phyloP scores from a whole-genome alignment of 2,329 filamentous ascomycete species.

The Botrytis pseudocinerea region DNA sequence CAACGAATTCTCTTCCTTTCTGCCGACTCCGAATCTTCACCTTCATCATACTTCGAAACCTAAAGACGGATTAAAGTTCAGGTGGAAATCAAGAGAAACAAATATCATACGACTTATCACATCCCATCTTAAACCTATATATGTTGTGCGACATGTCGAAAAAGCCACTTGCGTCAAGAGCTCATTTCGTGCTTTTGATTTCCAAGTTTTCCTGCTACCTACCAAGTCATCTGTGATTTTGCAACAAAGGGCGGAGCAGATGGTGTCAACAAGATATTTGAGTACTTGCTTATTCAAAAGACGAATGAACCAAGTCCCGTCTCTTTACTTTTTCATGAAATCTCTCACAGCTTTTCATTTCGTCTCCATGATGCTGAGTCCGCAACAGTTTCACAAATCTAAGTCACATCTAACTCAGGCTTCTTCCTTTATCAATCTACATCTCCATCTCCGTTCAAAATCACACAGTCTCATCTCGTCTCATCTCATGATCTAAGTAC shows the following conservation, averaged over 20 bases:
- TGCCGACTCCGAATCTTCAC: slow-evolving; percentile 2
- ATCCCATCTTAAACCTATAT: slow-evolving; percentile 13
- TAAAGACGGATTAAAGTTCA: background rate
- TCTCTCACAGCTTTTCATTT: background rate
- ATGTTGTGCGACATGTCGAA: slow-evolving; percentile 4
- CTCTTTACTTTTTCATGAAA: background rate
- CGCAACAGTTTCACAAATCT: slow-evolving; percentile 3
- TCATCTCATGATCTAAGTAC: slow-evolving; percentile 20
- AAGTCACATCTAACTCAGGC: slow-evolving; percentile 5
- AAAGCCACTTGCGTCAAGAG: slow-evolving; percentile 8
- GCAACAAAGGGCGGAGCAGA: background rate
- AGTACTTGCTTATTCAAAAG: background rate
- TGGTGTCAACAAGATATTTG: background rate
- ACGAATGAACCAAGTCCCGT: background rate
- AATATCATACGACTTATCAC: slow-evolving; percentile 13
- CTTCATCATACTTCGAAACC: background rate
- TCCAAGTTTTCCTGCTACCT: background rate
- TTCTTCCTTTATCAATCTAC: slow-evolving; percentile 9
- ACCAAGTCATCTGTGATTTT: background rate
- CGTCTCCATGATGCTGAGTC: background rate
- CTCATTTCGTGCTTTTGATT: background rate
- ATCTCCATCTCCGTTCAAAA: slow-evolving; percentile 2
- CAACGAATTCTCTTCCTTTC: background rate
- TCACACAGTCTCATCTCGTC: slow-evolving; percentile 16
- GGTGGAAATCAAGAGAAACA: background rate